These are phyloP conservation scores for Peronosclerospora sorghi DNA, from an alignment of 352 stramenopile genomes.

Conservation along the genomic window DNA sequence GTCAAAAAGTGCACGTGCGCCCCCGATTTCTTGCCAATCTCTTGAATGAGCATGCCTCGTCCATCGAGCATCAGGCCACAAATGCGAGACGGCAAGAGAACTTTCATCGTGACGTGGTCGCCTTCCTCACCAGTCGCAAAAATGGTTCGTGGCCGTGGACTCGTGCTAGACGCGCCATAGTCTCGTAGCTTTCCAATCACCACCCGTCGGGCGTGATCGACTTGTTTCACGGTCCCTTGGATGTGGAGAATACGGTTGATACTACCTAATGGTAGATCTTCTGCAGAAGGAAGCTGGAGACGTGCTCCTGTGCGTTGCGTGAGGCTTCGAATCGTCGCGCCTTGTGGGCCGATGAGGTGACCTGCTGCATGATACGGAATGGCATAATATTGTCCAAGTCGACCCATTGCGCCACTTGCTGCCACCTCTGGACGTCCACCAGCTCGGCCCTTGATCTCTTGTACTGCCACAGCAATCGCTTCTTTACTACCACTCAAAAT, in stretches of 20 bases:
- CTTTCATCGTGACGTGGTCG: conserved; percentile 43
- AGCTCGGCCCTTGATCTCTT: conserved; percentile 28
- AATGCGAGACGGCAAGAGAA: conserved; percentile 34
- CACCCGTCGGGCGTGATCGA: conserved; percentile 29
- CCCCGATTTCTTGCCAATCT: conserved; percentile 40
- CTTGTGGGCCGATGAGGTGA: conserved; percentile 41
- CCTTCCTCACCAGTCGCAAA: conserved; percentile 17
- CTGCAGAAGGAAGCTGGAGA: conserved; percentile 38
- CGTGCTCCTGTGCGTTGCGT: conserved; percentile 37
- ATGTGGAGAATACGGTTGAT: conserved; percentile 57
- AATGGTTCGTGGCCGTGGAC: conserved; percentile 3
- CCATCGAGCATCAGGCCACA: conserved; percentile 38
- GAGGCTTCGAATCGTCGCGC: conserved; percentile 26
- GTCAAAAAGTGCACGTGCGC: conserved; percentile 38
- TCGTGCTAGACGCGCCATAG: conserved; percentile 19
- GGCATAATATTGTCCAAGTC: conserved; percentile 49
- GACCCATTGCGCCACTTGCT: conserved; percentile 11
- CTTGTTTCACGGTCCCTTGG: conserved; percentile 36
- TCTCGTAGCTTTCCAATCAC: conserved; percentile 24
- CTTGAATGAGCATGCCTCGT: conserved; percentile 36
- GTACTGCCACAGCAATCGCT: conserved; percentile 23
- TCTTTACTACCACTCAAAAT: conserved; percentile 26
- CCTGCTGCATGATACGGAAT: conserved; percentile 39
- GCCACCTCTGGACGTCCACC: conserved; percentile 30
- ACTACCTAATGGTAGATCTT: conserved; percentile 46